Percentiles rank a stretch among this genome's conserved stretches.
Evolutionary conservation across 73 alveolate genomes (phyloP).

Genomic region (Paramecium primaurelia): DNA sequence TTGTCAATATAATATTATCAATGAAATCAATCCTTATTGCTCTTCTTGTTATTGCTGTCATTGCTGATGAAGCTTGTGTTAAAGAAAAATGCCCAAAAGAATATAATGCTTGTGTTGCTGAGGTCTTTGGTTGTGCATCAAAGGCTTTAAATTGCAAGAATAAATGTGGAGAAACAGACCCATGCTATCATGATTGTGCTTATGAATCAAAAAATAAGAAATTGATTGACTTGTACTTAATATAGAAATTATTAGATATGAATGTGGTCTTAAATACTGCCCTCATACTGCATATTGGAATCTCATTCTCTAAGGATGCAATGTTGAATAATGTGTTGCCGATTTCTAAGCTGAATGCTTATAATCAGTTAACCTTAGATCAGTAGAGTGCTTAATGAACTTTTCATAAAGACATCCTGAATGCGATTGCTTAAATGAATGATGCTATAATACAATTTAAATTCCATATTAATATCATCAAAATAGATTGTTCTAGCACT

Average conservation of each 20-base stretch:
- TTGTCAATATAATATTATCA: neutral
- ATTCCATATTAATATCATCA: neutral
- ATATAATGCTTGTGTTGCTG: slow-evolving; percentile 16
- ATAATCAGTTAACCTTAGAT: neutral
- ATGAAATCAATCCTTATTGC: slow-evolving; percentile 35
- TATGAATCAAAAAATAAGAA: neutral
- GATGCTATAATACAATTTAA: neutral
- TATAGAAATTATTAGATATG: neutral
- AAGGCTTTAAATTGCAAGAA: slow-evolving; percentile 20
- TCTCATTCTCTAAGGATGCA: neutral
- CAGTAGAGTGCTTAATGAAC: neutral
- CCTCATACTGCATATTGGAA: neutral
- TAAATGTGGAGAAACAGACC: slow-evolving; percentile 22
- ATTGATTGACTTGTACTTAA: slow-evolving; percentile 9
- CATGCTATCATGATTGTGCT: neutral
- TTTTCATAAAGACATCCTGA: neutral
- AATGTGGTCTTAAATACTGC: neutral
- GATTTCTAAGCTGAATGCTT: slow-evolving; percentile 23
- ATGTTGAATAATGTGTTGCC: slow-evolving; percentile 22
- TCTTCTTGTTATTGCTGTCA: neutral
- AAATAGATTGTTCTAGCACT: neutral
- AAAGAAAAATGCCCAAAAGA: slow-evolving; percentile 41
- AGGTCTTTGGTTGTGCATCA: slow-evolving; percentile 46
- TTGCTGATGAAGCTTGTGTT: slow-evolving; percentile 43
- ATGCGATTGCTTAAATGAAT: slow-evolving; percentile 11